Evolutionary conservation across 2,329 filamentous ascomycete genomes (phyloP), one percentile per base, ranked within the genome.

Genomic region (Penicillium sclerotigenum): DNA sequence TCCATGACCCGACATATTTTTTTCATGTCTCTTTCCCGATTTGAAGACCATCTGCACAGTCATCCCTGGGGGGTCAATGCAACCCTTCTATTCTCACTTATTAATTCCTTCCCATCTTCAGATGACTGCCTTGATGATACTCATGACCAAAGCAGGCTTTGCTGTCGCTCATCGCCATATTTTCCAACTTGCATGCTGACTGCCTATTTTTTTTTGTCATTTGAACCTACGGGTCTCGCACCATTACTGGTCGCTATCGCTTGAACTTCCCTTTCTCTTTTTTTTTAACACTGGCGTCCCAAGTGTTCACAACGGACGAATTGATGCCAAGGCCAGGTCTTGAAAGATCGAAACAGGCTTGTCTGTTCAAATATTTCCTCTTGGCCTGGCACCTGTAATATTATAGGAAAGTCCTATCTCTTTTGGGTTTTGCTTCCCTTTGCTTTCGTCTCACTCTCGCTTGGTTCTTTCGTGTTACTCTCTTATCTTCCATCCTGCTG

Each of bases 71-170:
- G 28, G 8, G 14, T 33, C 48, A n/a, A 51, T 20, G 37, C 47
- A 16, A 22, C 45, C 42, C 52, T 60, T 63, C 49, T 47, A 46
- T 55, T 57, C 48, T 55, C 28, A 40, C 40, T 54, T 55, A 46
- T 60, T 58, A 58, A 56, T 64, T 62, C 52, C 49, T 58, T 49
- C 58, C 63, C 60, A 57, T 60, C 62, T 43, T 48, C 45, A 45
- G 46, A 43, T 59, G 57, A 59, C 51, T 60, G 59, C 48, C 34
- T 54, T 72, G 61, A 71, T 68, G 69, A 72, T 57, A 52, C 64
- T 58, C 56, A 73, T 69, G 71, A 74, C 72, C 72, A 74, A 75
- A 75, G 73, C 73, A 61, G 73, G 72, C 73, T 74, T 74, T 73
- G 68, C 59, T 62, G 67, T 73, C 69, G 62, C 63, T 70, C 64